These are phyloP conservation scores for Allantophomopsis cytisporea DNA, from an alignment of 2,329 filamentous ascomycete genomes.

Conservation along the genomic window DNA sequence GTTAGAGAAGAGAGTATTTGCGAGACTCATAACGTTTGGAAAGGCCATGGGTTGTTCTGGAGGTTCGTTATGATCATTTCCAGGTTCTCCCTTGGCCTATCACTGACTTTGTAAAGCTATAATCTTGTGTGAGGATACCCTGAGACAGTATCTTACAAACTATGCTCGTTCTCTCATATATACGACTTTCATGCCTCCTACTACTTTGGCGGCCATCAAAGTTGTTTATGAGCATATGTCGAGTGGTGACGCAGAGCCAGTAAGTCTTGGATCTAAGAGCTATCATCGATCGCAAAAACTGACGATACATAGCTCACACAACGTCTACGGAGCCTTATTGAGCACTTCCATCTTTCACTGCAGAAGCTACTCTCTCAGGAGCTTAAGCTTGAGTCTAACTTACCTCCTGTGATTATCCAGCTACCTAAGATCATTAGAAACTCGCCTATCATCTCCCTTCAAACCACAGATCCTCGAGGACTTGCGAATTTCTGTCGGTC, in stretches of 20 bases:
- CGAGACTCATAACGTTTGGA: conserved; percentile 50
- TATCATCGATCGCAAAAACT: not conserved
- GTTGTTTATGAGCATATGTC: conserved; percentile 42
- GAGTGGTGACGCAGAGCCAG: conserved; percentile 29
- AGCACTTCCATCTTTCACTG: conserved; percentile 1
- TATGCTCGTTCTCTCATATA: conserved; percentile 67
- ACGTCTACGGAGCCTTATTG: conserved; percentile 1
- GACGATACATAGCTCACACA: not conserved
- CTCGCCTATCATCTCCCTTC: conserved; percentile 52
- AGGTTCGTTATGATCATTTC: conserved; percentile 30
- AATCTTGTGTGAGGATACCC: conserved; percentile 44
- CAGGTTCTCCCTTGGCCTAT: not conserved
- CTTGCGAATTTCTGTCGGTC: conserved; percentile 47
- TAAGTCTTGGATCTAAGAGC: conserved; percentile 11
- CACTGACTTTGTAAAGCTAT: conserved; percentile 29
- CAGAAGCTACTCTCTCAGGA: not conserved
- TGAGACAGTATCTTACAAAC: conserved; percentile 56
- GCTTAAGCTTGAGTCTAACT: not conserved
- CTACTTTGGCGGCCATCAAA: conserved; percentile 43
- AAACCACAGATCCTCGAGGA: conserved; percentile 41
- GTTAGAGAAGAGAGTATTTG: conserved; percentile 40
- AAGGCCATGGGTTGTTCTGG: conserved; percentile 57
- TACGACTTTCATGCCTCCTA: conserved; percentile 54
- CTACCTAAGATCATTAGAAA: conserved; percentile 19
- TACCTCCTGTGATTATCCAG: too few species aligned